Conservation (phyloP, 805 yeast species). For the Kregervanrija delftensis region DNA sequence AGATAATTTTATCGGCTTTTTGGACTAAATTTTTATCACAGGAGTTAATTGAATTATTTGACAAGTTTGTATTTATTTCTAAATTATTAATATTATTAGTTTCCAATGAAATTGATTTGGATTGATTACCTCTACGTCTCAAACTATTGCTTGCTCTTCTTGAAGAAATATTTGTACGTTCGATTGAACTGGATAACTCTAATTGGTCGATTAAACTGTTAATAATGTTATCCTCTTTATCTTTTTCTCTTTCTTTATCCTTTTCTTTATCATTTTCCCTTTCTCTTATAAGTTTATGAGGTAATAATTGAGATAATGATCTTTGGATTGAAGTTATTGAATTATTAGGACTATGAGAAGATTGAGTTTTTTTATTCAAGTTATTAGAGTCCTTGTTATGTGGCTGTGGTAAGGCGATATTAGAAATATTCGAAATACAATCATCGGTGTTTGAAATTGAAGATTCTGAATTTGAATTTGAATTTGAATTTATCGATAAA, state of each 20-base stretch:
- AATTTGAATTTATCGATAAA: background rate
- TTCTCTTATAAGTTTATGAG: background rate
- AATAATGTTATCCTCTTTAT: background rate
- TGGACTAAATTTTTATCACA: background rate
- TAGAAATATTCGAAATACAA: no score
- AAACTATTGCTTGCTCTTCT: no score
- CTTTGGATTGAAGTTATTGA: slow-evolving; percentile 4
- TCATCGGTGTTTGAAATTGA: background rate
- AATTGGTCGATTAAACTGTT: background rate
- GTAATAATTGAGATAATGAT: slow-evolving; percentile 2
- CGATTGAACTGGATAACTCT: no score
- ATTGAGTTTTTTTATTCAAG: no score
- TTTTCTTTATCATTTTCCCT: background rate
- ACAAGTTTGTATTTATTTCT: no score
- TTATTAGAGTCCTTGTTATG: no score
- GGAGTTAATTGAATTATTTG: no score
- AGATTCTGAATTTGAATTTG: background rate
- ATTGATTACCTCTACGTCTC: no score
- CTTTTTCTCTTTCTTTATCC: background rate
- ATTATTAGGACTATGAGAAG: background rate
- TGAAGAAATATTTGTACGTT: no score
- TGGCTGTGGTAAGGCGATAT: no score
- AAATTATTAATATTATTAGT: background rate
- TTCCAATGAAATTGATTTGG: background rate
- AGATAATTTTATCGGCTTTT: slow-evolving; percentile 12